Conservation (phyloP, 2,329 filamentous ascomycete genomes). For the Xylaria polymorpha region DNA sequence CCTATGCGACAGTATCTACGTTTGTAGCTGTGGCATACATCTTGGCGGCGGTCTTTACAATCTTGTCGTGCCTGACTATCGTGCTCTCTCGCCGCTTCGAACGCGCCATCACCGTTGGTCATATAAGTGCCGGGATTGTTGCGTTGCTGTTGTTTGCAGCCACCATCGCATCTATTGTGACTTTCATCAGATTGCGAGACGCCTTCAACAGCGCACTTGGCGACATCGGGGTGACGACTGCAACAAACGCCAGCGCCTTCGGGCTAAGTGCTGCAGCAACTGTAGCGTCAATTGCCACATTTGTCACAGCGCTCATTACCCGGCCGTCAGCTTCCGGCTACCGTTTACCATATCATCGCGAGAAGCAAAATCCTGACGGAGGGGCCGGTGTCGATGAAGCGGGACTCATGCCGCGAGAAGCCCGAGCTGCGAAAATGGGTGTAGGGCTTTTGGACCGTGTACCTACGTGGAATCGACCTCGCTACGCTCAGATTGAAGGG, state of each 20-base stretch:
- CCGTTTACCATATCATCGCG: conserved; percentile 6
- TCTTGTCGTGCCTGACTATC: conserved; percentile 42
- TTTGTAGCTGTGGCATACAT: conserved; percentile 50
- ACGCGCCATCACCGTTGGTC: conserved; percentile 34
- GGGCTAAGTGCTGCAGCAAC: conserved; percentile 47
- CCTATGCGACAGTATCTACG: conserved; percentile 45
- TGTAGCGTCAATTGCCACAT: conserved; percentile 41
- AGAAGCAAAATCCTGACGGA: conserved; percentile 19
- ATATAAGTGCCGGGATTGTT: conserved; percentile 41
- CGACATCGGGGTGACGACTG: conserved; percentile 44
- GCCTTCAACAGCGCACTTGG: conserved; percentile 47
- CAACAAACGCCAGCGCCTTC: conserved; percentile 41
- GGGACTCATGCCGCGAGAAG: conserved; percentile 11
- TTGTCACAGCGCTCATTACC: conserved; percentile 21
- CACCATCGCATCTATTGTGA: conserved; percentile 44
- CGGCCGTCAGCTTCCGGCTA: conserved; percentile 8
- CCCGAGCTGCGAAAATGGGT: conserved; percentile 14
- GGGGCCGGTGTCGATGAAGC: conserved; percentile 4
- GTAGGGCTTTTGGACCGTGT: conserved; percentile 42
- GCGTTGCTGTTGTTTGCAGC: conserved; percentile 46
- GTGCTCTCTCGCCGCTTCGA: conserved; percentile 40
- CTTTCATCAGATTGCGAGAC: conserved; percentile 43
- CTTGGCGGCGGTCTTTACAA: conserved; percentile 42
- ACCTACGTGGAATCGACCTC: conserved; percentile 45
- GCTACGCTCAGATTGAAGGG: conserved; percentile 49